A percentile compares a stretch with the other conserved stretches of the same genome.
phyloP scores from a whole-genome alignment of 1,139 yeast genomes.

The Saccharomyces pastorianus region DNA sequence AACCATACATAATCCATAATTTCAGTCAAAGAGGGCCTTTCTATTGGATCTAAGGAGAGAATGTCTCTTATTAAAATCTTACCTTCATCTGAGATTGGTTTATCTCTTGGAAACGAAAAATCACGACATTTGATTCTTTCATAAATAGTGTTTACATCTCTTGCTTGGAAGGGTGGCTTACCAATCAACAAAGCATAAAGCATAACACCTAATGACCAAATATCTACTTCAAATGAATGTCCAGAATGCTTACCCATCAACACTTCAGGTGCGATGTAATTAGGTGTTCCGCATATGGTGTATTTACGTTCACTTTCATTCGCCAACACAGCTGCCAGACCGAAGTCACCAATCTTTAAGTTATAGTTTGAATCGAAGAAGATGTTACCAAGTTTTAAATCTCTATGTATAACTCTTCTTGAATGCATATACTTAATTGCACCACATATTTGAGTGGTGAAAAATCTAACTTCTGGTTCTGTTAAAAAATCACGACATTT shows the following conservation, averaged over 20 bases:
- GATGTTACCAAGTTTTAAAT: constrained; percentile 79
- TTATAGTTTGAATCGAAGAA: constrained; percentile 90
- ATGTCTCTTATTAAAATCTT: constrained; percentile 61
- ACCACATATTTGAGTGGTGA: constrained; percentile 88
- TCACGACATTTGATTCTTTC: constrained; percentile 84
- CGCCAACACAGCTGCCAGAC: constrained; percentile 85
- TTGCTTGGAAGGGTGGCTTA: constrained; percentile 95
- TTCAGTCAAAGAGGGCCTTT: constrained; percentile 74
- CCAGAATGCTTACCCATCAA: constrained; percentile 82
- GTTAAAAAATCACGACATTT: constrained; percentile 46
- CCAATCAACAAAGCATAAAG: constrained; percentile 84
- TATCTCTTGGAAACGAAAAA: constrained; percentile 70
- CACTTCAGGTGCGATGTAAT: constrained; percentile 96
- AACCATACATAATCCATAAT: constrained; percentile 80
- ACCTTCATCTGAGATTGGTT: constrained; percentile 64
- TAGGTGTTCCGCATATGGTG: constrained; percentile 96
- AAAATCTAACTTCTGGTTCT: constrained; percentile 86
- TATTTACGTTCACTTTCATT: constrained; percentile 66
- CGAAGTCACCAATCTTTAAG: constrained; percentile 92
- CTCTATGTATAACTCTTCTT: constrained; percentile 91
- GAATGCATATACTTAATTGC: constrained; percentile 89
- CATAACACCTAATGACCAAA: constrained; percentile 97
- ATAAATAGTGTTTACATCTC: constrained; percentile 87
- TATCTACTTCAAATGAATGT: constrained; percentile 88
- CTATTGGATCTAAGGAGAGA: constrained; percentile 67